Base-by-base conservation (phyloP, 2,329 filamentous ascomycete species). In the Orbilia oligospora region DNA sequence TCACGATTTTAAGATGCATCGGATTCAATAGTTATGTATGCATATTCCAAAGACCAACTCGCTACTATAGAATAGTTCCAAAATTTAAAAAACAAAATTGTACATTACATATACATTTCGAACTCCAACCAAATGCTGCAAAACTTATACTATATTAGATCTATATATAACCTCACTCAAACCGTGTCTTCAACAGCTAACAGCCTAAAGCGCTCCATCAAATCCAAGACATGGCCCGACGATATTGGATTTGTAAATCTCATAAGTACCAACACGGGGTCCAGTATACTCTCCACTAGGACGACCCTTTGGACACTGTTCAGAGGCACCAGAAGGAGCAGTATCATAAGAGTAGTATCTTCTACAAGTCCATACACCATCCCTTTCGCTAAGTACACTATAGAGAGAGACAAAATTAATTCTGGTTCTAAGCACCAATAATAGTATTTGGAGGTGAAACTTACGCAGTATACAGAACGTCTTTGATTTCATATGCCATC, bases 211-310 rank as follows among this genome's bases (percentile, higher is more conserved):
- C 12, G 53, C 30, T 16, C 9, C 4, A 38, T 18, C 18, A 20
- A 9, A 36, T 22, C 53, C 53, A 22, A 38, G 53, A 38, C 53
- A 58, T 3, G 53, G 53, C 22, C 53, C 53, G 14, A 58, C 33
- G 5, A 58, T 58, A 10, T 38, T 20, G 10, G 53, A 58, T 14
- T 12, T 41, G 16, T 12, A 36, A 2, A 12, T 0, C 20, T 36
- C 53, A 9, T 58, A 58, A 22, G 53, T 22, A 22, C 53, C 53
- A 38, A 38, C 30, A 38, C 53, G 53, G 30, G 27, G 51, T 8
- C 53, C 53, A 22, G 18, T 2, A n/a, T 27, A 24, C 24, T 51
- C 48, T 3, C 48, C n/a, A 22, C 30, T 22, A 18, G 30, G 30
- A 22, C 53, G 53, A 38, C 53, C 53, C 5, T 38, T 38, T 1